phyloP scores from a whole-genome alignment of 1,284 basidiomycete species.

The Irpex sp. region DNA sequence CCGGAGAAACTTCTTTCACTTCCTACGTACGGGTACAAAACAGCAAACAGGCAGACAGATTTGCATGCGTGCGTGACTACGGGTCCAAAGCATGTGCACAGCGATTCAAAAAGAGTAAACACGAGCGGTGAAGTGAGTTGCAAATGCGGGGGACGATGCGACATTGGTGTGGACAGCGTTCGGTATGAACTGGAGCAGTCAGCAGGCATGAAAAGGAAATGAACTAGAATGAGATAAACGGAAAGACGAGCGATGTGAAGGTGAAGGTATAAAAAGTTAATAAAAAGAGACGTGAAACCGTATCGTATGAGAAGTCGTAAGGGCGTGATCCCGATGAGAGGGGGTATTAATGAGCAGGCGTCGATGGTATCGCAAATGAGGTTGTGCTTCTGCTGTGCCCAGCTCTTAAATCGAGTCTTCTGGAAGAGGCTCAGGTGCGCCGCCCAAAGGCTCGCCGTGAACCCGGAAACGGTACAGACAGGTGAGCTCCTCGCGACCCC shows the following conservation, averaged over 20 bases:
- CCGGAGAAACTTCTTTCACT: background rate
- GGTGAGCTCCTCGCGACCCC: slow-evolving; percentile 79
- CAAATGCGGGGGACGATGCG: background rate
- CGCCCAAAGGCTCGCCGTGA: slow-evolving; percentile 44
- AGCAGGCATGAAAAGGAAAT: background rate
- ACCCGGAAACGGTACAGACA: slow-evolving; percentile 89
- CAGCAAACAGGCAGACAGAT: background rate
- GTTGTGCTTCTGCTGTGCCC: background rate
- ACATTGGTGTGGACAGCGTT: background rate
- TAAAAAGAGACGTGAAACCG: background rate
- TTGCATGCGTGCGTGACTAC: background rate
- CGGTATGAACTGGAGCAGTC: background rate
- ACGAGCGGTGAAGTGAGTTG: background rate
- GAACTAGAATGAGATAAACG: background rate
- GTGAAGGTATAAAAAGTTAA: background rate
- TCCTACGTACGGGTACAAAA: background rate
- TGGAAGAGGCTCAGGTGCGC: slow-evolving; percentile 23
- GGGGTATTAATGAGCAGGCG: background rate
- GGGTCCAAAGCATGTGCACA: background rate
- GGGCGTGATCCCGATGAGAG: background rate
- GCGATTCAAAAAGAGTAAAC: background rate
- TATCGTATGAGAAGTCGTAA: background rate
- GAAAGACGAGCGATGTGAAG: background rate
- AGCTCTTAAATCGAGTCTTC: slow-evolving; percentile 15
- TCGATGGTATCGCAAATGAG: background rate